Evolutionary conservation across 2,329 filamentous ascomycete genomes (phyloP).

Genomic region (Fusarium sp.): DNA sequence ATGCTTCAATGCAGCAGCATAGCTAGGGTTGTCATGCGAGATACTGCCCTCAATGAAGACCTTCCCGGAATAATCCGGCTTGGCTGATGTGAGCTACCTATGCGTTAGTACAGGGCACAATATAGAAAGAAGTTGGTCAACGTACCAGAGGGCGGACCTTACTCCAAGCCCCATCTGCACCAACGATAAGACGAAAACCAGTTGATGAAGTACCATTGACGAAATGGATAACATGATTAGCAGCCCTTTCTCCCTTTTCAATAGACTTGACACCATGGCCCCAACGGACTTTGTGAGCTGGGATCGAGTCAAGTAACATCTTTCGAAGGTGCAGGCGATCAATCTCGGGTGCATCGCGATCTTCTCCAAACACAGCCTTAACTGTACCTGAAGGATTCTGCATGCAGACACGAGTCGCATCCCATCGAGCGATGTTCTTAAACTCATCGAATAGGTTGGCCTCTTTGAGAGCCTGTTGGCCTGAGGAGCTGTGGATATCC

Average conservation of each 20-base stretch:
- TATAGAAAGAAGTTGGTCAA: conserved; percentile 45
- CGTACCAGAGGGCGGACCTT: conserved; percentile 51
- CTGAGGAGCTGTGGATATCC: conserved; percentile 62
- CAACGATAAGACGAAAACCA: conserved; percentile 18
- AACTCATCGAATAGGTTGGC: conserved; percentile 62
- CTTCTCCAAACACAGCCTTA: conserved; percentile 41
- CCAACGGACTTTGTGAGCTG: conserved; percentile 52
- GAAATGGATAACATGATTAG: conserved; percentile 1
- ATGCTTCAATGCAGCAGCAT: neutral
- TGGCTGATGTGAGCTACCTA: conserved; percentile 31
- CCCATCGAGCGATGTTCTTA: conserved; percentile 44
- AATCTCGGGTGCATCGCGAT: conserved; percentile 51
- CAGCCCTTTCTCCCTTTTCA: fast-evolving
- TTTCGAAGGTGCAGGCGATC: conserved; percentile 49
- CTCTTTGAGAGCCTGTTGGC: conserved; percentile 60
- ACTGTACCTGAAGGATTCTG: conserved; percentile 40
- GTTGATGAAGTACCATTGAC: neutral
- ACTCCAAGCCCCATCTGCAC: conserved; percentile 34
- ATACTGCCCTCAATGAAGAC: conserved; percentile 13
- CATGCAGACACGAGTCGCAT: conserved; percentile 43
- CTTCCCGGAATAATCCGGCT: conserved; percentile 7
- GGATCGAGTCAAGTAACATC: conserved; percentile 49
- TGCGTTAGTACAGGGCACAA: conserved; percentile 43
- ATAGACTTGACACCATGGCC: conserved; percentile 14
- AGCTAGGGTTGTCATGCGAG: neutral